Conservation (phyloP, 139 green algal species). For the Chlorella sp. region DNA sequence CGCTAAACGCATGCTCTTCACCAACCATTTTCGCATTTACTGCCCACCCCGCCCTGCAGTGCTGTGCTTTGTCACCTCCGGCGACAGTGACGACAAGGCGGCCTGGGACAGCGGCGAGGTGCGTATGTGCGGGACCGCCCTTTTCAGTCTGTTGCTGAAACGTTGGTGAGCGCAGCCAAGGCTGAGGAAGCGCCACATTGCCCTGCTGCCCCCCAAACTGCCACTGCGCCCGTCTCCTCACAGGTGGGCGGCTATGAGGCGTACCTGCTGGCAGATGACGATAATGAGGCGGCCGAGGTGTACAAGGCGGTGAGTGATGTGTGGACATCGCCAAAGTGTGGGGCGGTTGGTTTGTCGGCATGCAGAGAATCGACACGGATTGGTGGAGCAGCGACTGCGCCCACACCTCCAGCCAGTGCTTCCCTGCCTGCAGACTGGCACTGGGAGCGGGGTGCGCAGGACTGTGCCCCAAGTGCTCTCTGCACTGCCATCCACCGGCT, state of each 20-base stretch:
- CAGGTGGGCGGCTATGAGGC: conserved; percentile 85
- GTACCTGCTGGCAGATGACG: conserved; percentile 84
- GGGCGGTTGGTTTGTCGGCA: background rate
- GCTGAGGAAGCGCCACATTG: too few relatives aligned
- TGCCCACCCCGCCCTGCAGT: conserved; percentile 61
- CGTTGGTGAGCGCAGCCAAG: too few relatives aligned
- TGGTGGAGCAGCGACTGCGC: too few relatives aligned
- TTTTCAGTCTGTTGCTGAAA: too few relatives aligned
- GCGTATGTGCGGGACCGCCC: too few relatives aligned
- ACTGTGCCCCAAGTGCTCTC: background rate
- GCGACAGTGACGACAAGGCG: conserved; percentile 21
- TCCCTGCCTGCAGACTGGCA: too few relatives aligned
- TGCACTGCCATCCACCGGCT: background rate
- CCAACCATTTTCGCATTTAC: background rate
- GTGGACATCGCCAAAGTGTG: background rate
- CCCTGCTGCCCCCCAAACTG: too few relatives aligned
- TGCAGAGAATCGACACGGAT: too few relatives aligned
- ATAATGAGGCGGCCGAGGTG: conserved; percentile 64
- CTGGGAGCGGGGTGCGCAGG: too few relatives aligned
- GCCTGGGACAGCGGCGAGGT: conserved; percentile 69
- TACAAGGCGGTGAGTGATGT: conserved; percentile 59
- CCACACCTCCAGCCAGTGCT: too few relatives aligned
- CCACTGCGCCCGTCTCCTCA: too few relatives aligned
- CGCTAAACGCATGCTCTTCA: background rate
- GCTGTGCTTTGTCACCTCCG: conserved; percentile 82